Evolutionary conservation across 495 filamentous ascomycete genomes (phyloP).

Genomic region (Trichoderma virens): DNA sequence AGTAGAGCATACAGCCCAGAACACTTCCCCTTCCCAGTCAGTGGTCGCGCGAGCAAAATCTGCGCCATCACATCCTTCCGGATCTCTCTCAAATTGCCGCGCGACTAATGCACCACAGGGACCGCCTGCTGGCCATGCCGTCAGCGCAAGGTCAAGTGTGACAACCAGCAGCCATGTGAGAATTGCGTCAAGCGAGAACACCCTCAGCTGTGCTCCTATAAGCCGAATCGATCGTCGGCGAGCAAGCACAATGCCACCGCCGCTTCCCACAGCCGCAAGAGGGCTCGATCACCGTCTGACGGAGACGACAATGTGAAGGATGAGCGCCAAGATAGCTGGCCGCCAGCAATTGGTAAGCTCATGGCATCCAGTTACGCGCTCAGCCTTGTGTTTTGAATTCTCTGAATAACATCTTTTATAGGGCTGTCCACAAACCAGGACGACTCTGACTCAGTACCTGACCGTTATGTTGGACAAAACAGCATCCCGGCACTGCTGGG

Average conservation of each 20-base stretch:
- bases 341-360: conserved; percentile 29
- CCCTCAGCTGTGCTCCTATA: conserved; percentile 63
- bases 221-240: conserved; percentile 55
- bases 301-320: conserved; percentile 28
- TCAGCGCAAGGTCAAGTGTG: conserved; percentile 68
- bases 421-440: conserved; percentile 24
- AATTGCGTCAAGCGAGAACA: conserved; percentile 69
- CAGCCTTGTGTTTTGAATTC: conserved; percentile 3
- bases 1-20: no score
- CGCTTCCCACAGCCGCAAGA: conserved; percentile 32
- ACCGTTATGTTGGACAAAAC: conserved; percentile 59
- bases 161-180: conserved; percentile 64
- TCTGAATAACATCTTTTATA: conserved; percentile 23
- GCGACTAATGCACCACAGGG: conserved; percentile 26
- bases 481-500: conserved; percentile 60
- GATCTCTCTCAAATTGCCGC: conserved; percentile 10
- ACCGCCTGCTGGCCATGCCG: conserved; percentile 68
- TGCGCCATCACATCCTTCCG: no score
- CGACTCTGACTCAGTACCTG: conserved; percentile 57
- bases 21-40: no score
- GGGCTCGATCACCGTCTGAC: conserved; percentile 39
- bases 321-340: conserved; percentile 35
- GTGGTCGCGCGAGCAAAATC: no score
- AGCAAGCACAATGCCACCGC: conserved; percentile 30
- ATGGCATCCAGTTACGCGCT: neutral